Conservation (phyloP, 2,329 filamentous ascomycete genomes). For the Claviceps digitariae region DNA sequence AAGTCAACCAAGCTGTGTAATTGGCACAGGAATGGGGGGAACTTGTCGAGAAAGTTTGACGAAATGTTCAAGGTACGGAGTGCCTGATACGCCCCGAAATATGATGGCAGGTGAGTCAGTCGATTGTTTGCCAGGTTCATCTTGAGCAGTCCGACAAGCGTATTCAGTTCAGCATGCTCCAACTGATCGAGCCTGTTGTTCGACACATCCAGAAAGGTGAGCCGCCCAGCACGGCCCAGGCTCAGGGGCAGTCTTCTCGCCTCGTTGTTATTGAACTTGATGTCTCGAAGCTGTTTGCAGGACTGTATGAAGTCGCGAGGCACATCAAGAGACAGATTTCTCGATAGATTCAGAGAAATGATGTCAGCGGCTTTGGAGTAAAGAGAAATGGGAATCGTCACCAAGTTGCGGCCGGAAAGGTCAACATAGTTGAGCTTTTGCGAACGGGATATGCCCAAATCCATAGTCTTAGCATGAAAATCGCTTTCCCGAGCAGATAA, state of each 20-base stretch:
- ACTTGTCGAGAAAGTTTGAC: constrained; percentile 78
- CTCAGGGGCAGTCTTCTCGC: constrained; percentile 74
- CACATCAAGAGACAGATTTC: constrained; percentile 82
- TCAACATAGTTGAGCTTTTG: constrained; percentile 93
- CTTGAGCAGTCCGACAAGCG: constrained; percentile 64
- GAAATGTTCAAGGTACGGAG: constrained; percentile 81
- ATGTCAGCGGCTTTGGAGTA: constrained; percentile 89
- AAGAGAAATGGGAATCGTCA: constrained; percentile 87
- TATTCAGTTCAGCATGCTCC: constrained; percentile 69
- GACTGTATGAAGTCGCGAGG: constrained; percentile 94
- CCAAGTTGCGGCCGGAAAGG: constrained; percentile 74
- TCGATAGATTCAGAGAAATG: constrained; percentile 83
- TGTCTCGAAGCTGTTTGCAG: constrained; percentile 80
- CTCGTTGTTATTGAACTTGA: constrained; percentile 93
- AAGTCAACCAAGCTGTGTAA: constrained; percentile 77
- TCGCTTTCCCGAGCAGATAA: constrained; percentile 79
- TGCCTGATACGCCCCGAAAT: constrained; percentile 68
- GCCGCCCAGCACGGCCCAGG: constrained; percentile 61
- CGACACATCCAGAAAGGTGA: constrained; percentile 86
- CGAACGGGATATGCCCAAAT: constrained; percentile 67
- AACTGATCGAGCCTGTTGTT: constrained; percentile 86
- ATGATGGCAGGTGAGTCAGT: constrained; percentile 61
- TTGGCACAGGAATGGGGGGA: constrained; percentile 74
- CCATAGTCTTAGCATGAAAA: constrained; percentile 53
- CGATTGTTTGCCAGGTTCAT: constrained; percentile 92